Evolutionary conservation across 1,139 yeast species (phyloP).

Genomic region (Candida buenavistaensis): DNA sequence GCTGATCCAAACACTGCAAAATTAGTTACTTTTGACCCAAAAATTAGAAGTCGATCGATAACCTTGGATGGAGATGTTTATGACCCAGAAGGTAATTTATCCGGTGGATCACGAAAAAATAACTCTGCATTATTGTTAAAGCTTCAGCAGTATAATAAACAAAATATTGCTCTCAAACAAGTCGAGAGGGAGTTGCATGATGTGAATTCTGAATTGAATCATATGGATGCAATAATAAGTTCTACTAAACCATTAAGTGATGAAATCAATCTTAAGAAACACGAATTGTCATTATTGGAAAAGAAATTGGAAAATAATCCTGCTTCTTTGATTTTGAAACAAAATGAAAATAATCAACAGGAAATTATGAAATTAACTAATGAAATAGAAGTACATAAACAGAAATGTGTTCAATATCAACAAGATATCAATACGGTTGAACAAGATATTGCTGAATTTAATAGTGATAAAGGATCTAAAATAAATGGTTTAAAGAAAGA

Average conservation of each 20-base stretch:
- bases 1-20: constrained; percentile 87
- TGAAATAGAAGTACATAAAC: constrained; percentile 37
- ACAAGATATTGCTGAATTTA: constrained; percentile 80
- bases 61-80: constrained; percentile 92
- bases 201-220: constrained; percentile 41
- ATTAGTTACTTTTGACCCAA: constrained; percentile 80
- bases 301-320: constrained; percentile 64
- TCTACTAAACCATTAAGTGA: constrained; percentile 63
- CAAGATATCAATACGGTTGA: constrained; percentile 59
- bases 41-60: constrained; percentile 79
- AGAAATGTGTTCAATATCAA: constrained; percentile 24
- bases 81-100: constrained; percentile 93
- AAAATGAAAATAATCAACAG: constrained; percentile 44
- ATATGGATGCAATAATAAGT: constrained; percentile 48
- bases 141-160: constrained; percentile 67
- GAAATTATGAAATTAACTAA: constrained; percentile 50
- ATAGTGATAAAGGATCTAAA: constrained; percentile 76
- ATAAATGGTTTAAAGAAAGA: constrained; percentile 66
- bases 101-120: constrained; percentile 86
- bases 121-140: constrained; percentile 60
- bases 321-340: constrained; percentile 54
- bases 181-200: constrained; percentile 40
- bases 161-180: constrained; percentile 39
- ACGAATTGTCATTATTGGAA: constrained; percentile 64
- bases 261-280: constrained; percentile 63